Conservation (phyloP, 164 flowering plant genomes). For the Annona squamosa region DNA sequence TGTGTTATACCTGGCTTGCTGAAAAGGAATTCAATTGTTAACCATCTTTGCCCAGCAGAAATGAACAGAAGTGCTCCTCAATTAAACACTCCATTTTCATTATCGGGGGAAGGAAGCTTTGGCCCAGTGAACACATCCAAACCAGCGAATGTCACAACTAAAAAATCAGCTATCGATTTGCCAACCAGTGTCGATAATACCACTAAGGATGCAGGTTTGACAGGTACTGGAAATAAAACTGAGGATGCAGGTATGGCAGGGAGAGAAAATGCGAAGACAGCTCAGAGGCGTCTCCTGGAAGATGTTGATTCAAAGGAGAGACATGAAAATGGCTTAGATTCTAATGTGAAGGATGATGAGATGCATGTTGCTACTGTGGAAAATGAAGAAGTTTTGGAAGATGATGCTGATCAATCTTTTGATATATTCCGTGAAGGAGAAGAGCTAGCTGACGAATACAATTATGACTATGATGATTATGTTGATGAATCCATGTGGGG, state of each 20-base stretch:
- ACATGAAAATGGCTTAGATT: constrained; percentile 30
- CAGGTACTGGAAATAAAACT: constrained; percentile 6
- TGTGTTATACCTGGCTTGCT: not conserved
- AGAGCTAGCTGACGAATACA: constrained; percentile 92
- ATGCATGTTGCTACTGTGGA: constrained; percentile 57
- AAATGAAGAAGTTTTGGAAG: constrained; percentile 71
- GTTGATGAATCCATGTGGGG: constrained; percentile 93
- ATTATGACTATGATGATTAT: constrained; percentile 97
- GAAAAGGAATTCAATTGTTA: not conserved
- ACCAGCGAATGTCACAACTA: constrained; percentile 27
- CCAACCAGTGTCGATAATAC: constrained; percentile 31
- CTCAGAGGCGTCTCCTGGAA: constrained; percentile 70
- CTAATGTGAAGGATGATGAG: constrained; percentile 25
- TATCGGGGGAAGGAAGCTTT: constrained; percentile 17
- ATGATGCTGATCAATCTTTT: constrained; percentile 88
- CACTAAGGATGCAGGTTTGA: constrained; percentile 23
- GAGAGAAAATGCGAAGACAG: constrained; percentile 26
- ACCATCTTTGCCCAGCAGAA: constrained; percentile 23
- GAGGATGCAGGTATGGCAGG: not conserved
- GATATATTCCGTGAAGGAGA: constrained; percentile 84
- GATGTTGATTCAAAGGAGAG: constrained; percentile 35
- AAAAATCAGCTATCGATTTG: constrained; percentile 34
- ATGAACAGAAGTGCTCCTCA: constrained; percentile 24
- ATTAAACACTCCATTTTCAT: constrained; percentile 16
- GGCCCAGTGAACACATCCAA: constrained; percentile 29